Conservation (phyloP, 2,329 filamentous ascomycete species). For the Hypoxylon sp. region DNA sequence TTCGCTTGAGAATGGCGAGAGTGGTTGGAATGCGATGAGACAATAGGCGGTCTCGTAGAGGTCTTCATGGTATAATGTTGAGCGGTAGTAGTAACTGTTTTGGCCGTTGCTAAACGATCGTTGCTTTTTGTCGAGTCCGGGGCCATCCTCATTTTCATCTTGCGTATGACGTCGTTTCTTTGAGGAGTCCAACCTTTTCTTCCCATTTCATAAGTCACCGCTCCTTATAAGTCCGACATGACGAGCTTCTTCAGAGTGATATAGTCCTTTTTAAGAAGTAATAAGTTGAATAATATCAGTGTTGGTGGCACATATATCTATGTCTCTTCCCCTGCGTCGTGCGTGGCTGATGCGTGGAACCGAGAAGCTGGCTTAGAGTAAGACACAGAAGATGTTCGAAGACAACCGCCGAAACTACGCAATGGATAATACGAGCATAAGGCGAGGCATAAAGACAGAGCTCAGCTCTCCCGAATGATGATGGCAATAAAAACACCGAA, state of each 20-base stretch:
- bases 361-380: slow-evolving; percentile 22
- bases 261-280: slow-evolving; percentile 2
- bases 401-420: slow-evolving; percentile 23
- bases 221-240: slow-evolving; percentile 43
- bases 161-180: slow-evolving; percentile 49
- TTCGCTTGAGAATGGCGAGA: slow-evolving; percentile 56
- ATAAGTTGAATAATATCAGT: slow-evolving; percentile 14
- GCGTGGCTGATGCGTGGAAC: slow-evolving; percentile 37
- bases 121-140: slow-evolving; percentile 48
- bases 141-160: slow-evolving; percentile 46
- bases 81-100: slow-evolving; percentile 24
- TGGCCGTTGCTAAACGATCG: slow-evolving; percentile 44
- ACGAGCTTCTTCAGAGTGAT: slow-evolving; percentile 19
- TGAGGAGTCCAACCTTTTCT: slow-evolving; percentile 37
- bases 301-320: slow-evolving; percentile 28
- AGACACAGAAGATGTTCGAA: slow-evolving; percentile 33
- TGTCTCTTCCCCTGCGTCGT: slow-evolving; percentile 28
- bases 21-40: slow-evolving; percentile 48
- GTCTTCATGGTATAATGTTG: slow-evolving; percentile 55
- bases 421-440: slow-evolving; percentile 22
- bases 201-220: slow-evolving; percentile 37
- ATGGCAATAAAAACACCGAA: slow-evolving; percentile 32
- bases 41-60: slow-evolving; percentile 49
- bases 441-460: slow-evolving; percentile 36
- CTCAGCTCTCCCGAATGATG: slow-evolving; percentile 42